phyloP scores from a whole-genome alignment of 768 basidiomycete genomes.

The Naematelia aurantialba region DNA sequence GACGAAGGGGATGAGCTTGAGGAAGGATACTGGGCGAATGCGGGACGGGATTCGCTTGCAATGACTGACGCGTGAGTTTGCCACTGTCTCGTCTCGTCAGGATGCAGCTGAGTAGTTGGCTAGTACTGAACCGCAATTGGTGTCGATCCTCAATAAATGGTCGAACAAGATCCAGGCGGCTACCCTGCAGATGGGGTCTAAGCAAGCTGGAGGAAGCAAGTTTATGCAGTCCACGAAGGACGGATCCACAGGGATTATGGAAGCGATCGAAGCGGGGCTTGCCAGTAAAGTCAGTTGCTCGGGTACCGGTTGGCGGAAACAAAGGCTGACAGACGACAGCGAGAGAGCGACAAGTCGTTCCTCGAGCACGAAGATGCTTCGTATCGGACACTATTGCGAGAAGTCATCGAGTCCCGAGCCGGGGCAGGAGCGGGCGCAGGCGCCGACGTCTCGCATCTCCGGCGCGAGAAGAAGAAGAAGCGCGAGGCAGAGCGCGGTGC shows the following conservation, averaged over 20 bases:
- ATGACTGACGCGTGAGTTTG: conserved; percentile 40
- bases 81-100: conserved; percentile 35
- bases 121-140: conserved; percentile 65
- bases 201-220: conserved; percentile 57
- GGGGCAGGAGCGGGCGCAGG: conserved; percentile 13
- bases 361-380: conserved; percentile 52
- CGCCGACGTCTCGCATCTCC: conserved; percentile 32
- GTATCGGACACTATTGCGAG: conserved; percentile 85
- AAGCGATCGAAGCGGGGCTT: conserved; percentile 73
- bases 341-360: conserved; percentile 26
- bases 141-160: conserved; percentile 87
- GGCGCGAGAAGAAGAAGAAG: conserved; percentile 60
- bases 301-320: not conserved
- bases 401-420: conserved; percentile 70
- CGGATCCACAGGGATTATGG: conserved; percentile 54
- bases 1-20: conserved; percentile 18
- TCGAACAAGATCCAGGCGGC: conserved; percentile 93
- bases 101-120: conserved; percentile 1
- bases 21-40: conserved; percentile 31
- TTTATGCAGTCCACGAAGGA: conserved; percentile 53
- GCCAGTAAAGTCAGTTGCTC: conserved; percentile 33
- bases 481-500: conserved; percentile 83
- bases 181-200: conserved; percentile 63
- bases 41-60: conserved; percentile 30
- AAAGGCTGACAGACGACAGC: conserved; percentile 5